Percentiles rank a stretch among this genome's conserved stretches.
These are phyloP conservation scores for Podaxis carcinomalis DNA, from an alignment of 768 basidiomycete species.

Conservation along the genomic window DNA sequence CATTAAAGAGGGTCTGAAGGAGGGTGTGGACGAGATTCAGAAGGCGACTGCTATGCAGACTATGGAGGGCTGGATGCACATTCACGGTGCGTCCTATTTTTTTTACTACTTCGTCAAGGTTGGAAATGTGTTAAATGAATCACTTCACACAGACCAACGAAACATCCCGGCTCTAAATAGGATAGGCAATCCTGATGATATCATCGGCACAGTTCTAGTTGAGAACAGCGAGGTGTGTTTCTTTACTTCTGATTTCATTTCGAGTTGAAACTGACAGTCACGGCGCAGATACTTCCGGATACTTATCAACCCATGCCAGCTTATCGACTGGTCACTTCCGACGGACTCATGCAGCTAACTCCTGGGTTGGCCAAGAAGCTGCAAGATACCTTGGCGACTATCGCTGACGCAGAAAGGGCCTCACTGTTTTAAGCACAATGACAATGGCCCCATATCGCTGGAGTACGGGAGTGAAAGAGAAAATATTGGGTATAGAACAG, in stretches of 20 bases:
- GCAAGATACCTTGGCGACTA: background rate
- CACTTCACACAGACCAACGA: slow-evolving; percentile 51
- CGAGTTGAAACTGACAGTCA: background rate
- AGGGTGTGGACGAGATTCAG: slow-evolving; percentile 64
- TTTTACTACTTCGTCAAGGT: background rate
- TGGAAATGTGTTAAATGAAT: background rate
- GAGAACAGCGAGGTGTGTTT: slow-evolving; percentile 56
- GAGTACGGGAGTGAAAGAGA: background rate
- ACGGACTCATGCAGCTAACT: slow-evolving; percentile 67
- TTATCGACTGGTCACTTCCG: slow-evolving; percentile 74
- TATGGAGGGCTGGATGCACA: slow-evolving; percentile 84
- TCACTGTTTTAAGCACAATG: background rate
- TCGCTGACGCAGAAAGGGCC: background rate
- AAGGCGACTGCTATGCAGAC: slow-evolving; percentile 60
- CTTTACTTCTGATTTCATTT: background rate
- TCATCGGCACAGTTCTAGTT: slow-evolving; percentile 72
- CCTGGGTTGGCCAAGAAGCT: slow-evolving; percentile 47
- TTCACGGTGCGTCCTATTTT: slow-evolving; percentile 43
- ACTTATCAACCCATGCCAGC: slow-evolving; percentile 85
- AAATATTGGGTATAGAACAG: background rate
- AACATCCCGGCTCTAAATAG: slow-evolving; percentile 73
- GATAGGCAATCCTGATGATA: slow-evolving; percentile 82
- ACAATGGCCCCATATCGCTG: background rate
- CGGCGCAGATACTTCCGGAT: slow-evolving; percentile 51
- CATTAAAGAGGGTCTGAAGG: slow-evolving; percentile 47